phyloP scores from a whole-genome alignment of 2,329 filamentous ascomycete genomes.

The Aureobasidium vineae region DNA sequence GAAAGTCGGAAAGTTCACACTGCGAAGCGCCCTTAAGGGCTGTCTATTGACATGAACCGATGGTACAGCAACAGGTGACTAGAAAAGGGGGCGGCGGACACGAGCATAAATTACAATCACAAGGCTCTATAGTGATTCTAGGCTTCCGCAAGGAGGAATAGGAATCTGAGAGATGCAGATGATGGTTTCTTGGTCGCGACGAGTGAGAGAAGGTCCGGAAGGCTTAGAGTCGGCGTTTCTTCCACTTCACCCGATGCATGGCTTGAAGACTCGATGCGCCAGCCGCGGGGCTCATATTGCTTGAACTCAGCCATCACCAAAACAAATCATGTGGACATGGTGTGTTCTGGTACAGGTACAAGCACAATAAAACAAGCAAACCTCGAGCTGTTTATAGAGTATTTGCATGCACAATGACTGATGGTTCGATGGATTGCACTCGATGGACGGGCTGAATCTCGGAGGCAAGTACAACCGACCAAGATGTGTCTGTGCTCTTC shows the following conservation, averaged over 20 bases:
- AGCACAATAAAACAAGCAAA: background rate
- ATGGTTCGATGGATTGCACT: background rate
- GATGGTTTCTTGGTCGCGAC: background rate
- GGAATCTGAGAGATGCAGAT: background rate
- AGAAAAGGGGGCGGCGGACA: background rate
- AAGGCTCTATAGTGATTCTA: background rate
- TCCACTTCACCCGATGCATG: background rate
- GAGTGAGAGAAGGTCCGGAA: background rate
- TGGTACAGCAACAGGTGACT: background rate
- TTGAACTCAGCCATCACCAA: slow-evolving; percentile 3
- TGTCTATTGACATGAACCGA: slow-evolving; percentile 7
- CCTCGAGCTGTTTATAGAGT: background rate
- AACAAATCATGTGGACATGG: background rate
- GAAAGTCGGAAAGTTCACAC: background rate
- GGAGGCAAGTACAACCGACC: background rate
- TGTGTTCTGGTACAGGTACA: background rate
- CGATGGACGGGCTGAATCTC: slow-evolving; percentile 1
- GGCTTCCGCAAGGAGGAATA: background rate
- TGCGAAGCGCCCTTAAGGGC: background rate
- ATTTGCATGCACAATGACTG: background rate
- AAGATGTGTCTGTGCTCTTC: slow-evolving; percentile 4
- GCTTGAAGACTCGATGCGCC: background rate
- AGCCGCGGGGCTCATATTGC: background rate
- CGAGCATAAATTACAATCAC: background rate
- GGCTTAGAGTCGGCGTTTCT: background rate